These are phyloP conservation scores for Kazachstania kunashirensis DNA, from an alignment of 805 yeast genomes.

Conservation along the genomic window DNA sequence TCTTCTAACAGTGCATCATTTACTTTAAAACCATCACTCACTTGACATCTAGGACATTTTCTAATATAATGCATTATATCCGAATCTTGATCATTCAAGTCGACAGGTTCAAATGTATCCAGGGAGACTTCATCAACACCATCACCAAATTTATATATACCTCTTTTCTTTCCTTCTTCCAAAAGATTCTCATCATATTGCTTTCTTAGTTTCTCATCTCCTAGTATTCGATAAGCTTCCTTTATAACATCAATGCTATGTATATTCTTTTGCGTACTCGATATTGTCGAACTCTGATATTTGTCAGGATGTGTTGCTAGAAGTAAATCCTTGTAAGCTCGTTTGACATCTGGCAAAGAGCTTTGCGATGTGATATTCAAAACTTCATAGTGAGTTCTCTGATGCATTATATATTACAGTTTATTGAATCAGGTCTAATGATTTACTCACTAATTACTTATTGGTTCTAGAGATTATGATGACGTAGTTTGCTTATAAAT, in stretches of 20 bases:
- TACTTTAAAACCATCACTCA: conserved; percentile 43
- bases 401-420: neutral
- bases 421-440: neutral
- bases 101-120: conserved; percentile 41
- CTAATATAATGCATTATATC: conserved; percentile 25
- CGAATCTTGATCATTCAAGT: conserved; percentile 19
- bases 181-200: conserved; percentile 45
- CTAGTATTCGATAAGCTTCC: conserved; percentile 53
- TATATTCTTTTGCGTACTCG: neutral
- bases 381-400: conserved; percentile 42
- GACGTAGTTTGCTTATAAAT: conserved; percentile 1
- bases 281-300: neutral
- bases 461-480: too few species aligned
- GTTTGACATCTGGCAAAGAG: conserved; percentile 36
- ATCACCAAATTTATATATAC: conserved; percentile 40
- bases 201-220: conserved; percentile 32
- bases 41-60: conserved; percentile 61
- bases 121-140: conserved; percentile 62
- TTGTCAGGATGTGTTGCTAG: conserved; percentile 78
- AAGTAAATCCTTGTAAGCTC: conserved; percentile 54
- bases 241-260: conserved; percentile 35
- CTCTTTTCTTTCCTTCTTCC: conserved; percentile 26
- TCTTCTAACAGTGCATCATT: conserved; percentile 52
- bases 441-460: too few species aligned
- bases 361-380: conserved; percentile 42